A percentile compares a stretch with the other conserved stretches of the same genome.
phyloP scores from a whole-genome alignment of 2,329 filamentous ascomycete species.

The Fusarium sp. region DNA sequence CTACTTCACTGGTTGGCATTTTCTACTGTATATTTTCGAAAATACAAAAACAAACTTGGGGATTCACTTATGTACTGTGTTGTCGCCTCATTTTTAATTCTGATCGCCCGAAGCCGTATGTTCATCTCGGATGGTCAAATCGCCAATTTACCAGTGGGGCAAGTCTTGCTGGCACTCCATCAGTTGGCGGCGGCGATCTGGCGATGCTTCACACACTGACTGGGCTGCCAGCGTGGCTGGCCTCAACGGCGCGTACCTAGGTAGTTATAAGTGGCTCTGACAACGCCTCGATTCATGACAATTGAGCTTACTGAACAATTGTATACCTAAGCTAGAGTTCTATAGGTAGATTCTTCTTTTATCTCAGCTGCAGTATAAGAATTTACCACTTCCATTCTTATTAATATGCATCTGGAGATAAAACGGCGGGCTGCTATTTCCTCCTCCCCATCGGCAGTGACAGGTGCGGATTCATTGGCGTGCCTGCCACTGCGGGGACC shows the following conservation, averaged over 20 bases:
- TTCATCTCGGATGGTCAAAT: conserved; percentile 29
- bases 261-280: neutral
- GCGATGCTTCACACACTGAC: conserved; percentile 13
- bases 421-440: conserved; percentile 1
- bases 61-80: neutral
- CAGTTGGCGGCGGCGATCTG: conserved; percentile 8
- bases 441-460: neutral
- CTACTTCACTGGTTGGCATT: neutral
- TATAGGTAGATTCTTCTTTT: neutral
- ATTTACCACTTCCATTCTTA: neutral
- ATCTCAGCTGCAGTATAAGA: neutral
- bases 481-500: conserved; percentile 25
- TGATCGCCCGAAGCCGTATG: conserved; percentile 20
- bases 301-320: neutral
- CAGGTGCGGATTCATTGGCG: conserved; percentile 23
- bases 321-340: neutral
- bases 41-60: neutral
- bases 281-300: neutral
- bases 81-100: conserved; percentile 9
- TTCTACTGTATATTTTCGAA: neutral
- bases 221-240: conserved; percentile 28
- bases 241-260: conserved; percentile 7
- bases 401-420: neutral
- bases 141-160: conserved; percentile 24
- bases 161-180: conserved; percentile 10